Evolutionary conservation across 345 rosid species (phyloP), one percentile per base, ranked within the genome.

Genomic region (Sisymbrium altissimum): DNA sequence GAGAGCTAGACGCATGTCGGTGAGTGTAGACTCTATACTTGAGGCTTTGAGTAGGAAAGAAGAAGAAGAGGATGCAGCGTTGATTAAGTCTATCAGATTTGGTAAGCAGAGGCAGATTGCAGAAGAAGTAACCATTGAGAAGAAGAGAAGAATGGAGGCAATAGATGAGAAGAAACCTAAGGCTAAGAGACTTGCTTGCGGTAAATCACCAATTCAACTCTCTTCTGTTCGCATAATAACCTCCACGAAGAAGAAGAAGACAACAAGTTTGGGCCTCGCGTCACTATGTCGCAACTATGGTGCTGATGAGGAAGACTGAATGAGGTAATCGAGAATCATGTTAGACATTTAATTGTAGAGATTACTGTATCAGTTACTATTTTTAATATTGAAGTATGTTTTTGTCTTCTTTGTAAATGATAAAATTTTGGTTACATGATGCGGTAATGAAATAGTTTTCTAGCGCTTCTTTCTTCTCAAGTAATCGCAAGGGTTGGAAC

Each of bases 1-100:
- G 86, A 87, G 76, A 81, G 82, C 81, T 64, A 43, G 73, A 57
- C 25, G 35, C 7, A 19, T 14, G 15, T 30, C 56, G 7, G 55
- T 69, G 6, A 44, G n/a, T 49, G 52, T 17, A 38, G 75, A 71
- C 10, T 33, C 38, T 8, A 38, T 61, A 68, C 43, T 49, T 38
- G 68, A 62, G 23, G 53, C 21, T 38, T 50, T 61, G 41, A 61
- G 15, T 27, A 46, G n/a, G 46, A 48, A 49, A 48, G 2, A 46
- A 36, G 48, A 35, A 19, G 68, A 63, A 15, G 61, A 50, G 14
- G 75, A 62, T 8, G 62, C 62, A 62, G 12, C 4, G 17, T 50
- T 50, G 62, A 29, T 61, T 0, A 71, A 61, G n/a, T 49, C 61
- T 46, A 71, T 48, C 29, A 59, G 39, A 36, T 45, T 46, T 48